Evolutionary conservation across 768 basidiomycete genomes (phyloP).

Genomic region (Pisolithus microcarpus): DNA sequence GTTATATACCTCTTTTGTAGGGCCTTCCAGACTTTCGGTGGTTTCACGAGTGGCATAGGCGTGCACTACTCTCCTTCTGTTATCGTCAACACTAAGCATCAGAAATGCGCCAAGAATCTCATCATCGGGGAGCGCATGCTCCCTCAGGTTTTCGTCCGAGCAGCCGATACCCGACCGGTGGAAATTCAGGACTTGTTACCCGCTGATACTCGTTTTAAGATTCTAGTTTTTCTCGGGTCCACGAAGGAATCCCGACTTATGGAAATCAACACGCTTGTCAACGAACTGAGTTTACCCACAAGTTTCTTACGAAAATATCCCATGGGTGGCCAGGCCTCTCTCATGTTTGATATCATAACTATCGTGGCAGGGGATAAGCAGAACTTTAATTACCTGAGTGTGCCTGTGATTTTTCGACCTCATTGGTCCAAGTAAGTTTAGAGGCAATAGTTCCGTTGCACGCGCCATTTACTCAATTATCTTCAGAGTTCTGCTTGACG

Average conservation of each 20-base stretch:
- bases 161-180: constrained; percentile 29
- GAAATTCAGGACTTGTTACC: constrained; percentile 38
- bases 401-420: constrained; percentile 29
- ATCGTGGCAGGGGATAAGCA: constrained; percentile 26
- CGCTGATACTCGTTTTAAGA: constrained; percentile 32
- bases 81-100: constrained; percentile 27
- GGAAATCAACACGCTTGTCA: constrained; percentile 21
- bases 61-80: constrained; percentile 34
- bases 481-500: constrained; percentile 31
- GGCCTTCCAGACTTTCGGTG: constrained; percentile 32
- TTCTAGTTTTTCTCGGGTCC: constrained; percentile 29
- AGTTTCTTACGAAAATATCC: constrained; percentile 25
- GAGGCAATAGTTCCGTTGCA: background rate
- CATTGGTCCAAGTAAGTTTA: constrained; percentile 38
- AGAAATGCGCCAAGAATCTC: constrained; percentile 26
- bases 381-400: constrained; percentile 25
- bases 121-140: constrained; percentile 34
- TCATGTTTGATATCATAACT: constrained; percentile 28
- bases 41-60: constrained; percentile 32
- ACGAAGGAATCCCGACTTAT: constrained; percentile 14
- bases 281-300: constrained; percentile 19
- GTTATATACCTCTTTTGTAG: constrained; percentile 14
- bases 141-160: constrained; percentile 29
- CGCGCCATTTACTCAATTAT: background rate
- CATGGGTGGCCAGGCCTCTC: constrained; percentile 11